Conservation (phyloP, 805 yeast species). For the Metschnikowia dekortorum region DNA sequence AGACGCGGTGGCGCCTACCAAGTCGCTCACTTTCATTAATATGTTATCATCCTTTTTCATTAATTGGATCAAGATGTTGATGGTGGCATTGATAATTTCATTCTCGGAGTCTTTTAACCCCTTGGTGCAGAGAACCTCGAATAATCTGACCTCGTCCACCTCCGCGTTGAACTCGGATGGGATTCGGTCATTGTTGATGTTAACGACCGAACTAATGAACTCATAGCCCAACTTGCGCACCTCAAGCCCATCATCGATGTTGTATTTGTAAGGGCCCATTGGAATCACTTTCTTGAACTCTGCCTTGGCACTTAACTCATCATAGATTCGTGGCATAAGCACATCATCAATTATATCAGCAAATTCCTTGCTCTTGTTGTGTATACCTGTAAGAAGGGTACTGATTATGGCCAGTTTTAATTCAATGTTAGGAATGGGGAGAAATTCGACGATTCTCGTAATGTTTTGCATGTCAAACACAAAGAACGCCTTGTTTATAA, state of each 20-base stretch:
- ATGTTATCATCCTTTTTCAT: conserved; percentile 18
- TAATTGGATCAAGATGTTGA: conserved; percentile 36
- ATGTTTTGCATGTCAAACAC: conserved; percentile 9
- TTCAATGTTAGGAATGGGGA: conserved; percentile 37
- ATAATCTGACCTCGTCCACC: conserved; percentile 30
- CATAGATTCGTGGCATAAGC: conserved; percentile 48
- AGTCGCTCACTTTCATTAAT: conserved; percentile 30
- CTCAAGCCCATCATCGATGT: conserved; percentile 72
- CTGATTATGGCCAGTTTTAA: conserved; percentile 58
- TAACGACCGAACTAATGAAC: conserved; percentile 51
- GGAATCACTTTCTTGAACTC: conserved; percentile 61
- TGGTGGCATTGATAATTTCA: conserved; percentile 51
- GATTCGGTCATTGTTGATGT: conserved; percentile 19
- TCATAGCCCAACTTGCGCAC: conserved; percentile 71
- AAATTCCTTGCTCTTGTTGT: conserved; percentile 48
- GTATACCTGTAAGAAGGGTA: conserved; percentile 55
- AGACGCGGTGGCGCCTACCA: conserved; percentile 32
- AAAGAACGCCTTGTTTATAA: conserved; percentile 14
- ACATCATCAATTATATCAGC: conserved; percentile 38
- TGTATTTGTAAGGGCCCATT: conserved; percentile 86
- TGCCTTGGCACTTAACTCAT: conserved; percentile 51
- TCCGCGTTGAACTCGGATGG: conserved; percentile 11
- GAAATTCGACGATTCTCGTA: conserved; percentile 17
- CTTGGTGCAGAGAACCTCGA: conserved; percentile 38
- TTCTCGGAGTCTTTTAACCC: conserved; percentile 62